These are phyloP conservation scores for Lactuca saligna DNA, from an alignment of 129 eudicot species.

Conservation along the genomic window DNA sequence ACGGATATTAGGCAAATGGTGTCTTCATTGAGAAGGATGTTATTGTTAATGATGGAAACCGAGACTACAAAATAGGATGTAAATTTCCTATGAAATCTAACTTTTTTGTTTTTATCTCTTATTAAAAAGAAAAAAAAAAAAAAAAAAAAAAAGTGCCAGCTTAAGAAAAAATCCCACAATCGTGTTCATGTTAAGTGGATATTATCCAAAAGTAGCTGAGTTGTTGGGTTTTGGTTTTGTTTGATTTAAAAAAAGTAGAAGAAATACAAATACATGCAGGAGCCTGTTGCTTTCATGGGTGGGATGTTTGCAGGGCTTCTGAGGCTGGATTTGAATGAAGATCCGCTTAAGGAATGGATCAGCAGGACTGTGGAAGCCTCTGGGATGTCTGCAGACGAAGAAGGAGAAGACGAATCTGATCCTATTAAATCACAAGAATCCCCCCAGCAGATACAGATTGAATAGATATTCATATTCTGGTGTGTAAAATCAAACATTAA, in stretches of 20 bases:
- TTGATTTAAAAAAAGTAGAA: no score
- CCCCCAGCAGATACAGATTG: constrained; percentile 76
- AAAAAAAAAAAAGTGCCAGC: no score
- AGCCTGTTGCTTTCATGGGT: constrained; percentile 94
- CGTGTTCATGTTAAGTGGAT: no score
- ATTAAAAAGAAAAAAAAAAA: no score
- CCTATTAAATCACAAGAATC: constrained; percentile 20
- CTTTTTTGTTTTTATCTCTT: no score
- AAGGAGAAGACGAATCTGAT: constrained; percentile 17
- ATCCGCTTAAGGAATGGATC: constrained; percentile 90
- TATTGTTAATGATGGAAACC: no score
- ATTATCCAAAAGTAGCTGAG: no score
- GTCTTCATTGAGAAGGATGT: background rate
- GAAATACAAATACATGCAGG: constrained; percentile 35
- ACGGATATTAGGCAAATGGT: background rate
- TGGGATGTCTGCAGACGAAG: constrained; percentile 51
- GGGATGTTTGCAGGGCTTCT: constrained; percentile 90
- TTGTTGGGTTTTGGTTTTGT: no score
- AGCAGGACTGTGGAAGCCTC: constrained; percentile 79
- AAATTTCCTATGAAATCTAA: no score
- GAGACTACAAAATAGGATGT: no score
- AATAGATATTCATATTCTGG: constrained; percentile 26
- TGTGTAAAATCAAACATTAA: no score
- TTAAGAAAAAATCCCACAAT: no score
- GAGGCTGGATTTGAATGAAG: constrained; percentile 88